Evolutionary conservation across 2,329 filamentous ascomycete species (phyloP).

Genomic region (Trichoderma brevicompactum): DNA sequence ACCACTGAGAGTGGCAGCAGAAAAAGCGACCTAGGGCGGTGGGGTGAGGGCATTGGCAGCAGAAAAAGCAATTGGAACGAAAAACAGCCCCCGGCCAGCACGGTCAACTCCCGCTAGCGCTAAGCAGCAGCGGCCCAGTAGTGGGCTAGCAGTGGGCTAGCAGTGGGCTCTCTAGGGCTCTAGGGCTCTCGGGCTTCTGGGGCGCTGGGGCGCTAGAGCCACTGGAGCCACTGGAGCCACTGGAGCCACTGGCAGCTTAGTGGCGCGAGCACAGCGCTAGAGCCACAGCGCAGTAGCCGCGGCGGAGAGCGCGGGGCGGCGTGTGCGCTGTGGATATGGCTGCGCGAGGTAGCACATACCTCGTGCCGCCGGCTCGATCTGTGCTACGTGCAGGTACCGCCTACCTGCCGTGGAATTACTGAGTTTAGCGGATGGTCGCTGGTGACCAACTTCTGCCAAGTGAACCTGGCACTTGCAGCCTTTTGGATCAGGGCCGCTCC

Average conservation of each 20-base stretch:
- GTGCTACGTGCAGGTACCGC: neutral
- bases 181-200: conserved; percentile 9
- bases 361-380: neutral
- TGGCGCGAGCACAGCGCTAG: conserved; percentile 12
- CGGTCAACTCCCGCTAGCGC: conserved; percentile 27
- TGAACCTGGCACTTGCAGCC: neutral
- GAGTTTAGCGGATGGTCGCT: neutral
- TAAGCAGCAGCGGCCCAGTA: conserved; percentile 17
- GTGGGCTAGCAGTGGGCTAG: conserved; percentile 21
- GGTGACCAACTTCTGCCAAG: neutral
- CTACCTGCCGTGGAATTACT: too few relatives aligned
- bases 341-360: neutral
- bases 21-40: conserved; percentile 12
- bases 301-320: conserved; percentile 29
- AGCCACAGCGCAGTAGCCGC: conserved; percentile 26
- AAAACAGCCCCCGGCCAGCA: conserved; percentile 12
- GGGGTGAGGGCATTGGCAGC: conserved; percentile 5
- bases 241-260: neutral
- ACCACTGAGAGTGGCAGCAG: conserved; percentile 14
- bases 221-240: neutral
- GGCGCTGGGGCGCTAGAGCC: conserved; percentile 7
- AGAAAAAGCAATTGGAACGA: neutral
- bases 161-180: conserved; percentile 20
- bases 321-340: conserved; percentile 19
- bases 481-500: conserved; percentile 1